Base-by-base conservation (phyloP, 352 stramenopile genomes). In the Aphanomyces cochlioides region DNA sequence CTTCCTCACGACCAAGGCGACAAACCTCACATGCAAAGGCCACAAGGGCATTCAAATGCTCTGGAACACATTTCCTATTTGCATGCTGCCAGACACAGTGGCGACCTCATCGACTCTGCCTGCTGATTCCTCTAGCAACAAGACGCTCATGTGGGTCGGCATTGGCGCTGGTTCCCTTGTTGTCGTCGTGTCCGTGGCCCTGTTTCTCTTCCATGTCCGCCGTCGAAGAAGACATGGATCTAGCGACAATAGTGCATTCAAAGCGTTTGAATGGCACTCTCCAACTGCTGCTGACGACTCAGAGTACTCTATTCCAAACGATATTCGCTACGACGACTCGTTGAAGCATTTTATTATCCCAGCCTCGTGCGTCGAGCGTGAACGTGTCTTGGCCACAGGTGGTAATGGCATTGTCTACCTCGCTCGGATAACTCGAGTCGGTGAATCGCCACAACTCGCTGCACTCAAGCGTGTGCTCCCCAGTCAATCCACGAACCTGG, bases 321-420 rank as follows among this genome's bases (percentile, higher is more conserved):
- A 79, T 56, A 79, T 79, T 43, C 75, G 75, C 43, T 72, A 58
- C n/a, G 66, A 79, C 65, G 59, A 75, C 34, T 64, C 74, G 47
- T 66, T 79, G 69, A 66, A 76, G 53, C 54, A 64, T 41, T 78
- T 67, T 58, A 67, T 73, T 0, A 36, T 79, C 37, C 69, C 74
- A 48, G 69, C 73, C 56, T 65, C 65, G 12, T 72, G 74, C 47
- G 73, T 79, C 38, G 65, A 69, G 19, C 64, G 72, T 15, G 73
- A 73, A 2, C 40, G 65, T 5, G 48, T 79, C 12, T 47, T 79
- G 5, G 75, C 75, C 1, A 72, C 72, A 39, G 75, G 75, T 43
- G 75, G 75, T 53, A 78, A 76, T 54, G 75, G 75, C 10, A 75
- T 73, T 3, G 69, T 79, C 36, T 79, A 76, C 54, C 67, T 73